These are phyloP conservation scores for Metschnikowia aberdeeniae DNA, from an alignment of 805 yeast genomes.

Conservation along the genomic window DNA sequence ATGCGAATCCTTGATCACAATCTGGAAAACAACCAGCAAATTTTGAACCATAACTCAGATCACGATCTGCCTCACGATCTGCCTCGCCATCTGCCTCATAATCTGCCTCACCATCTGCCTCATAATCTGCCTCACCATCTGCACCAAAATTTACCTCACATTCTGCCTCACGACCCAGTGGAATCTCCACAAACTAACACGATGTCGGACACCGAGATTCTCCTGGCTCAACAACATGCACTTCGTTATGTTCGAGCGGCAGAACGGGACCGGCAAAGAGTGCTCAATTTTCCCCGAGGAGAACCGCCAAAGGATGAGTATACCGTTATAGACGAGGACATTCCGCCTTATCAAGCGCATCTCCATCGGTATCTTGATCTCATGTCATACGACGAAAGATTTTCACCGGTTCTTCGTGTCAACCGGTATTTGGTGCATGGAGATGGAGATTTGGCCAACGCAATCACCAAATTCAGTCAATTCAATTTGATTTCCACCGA, in stretches of 20 bases:
- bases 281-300: slow-evolving; percentile 4
- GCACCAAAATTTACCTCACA: neutral
- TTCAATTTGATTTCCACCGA: slow-evolving; percentile 24
- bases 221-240: slow-evolving; percentile 5
- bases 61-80: too few species aligned
- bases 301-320: slow-evolving; percentile 13
- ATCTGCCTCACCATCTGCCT: too few species aligned
- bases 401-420: slow-evolving; percentile 21
- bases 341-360: slow-evolving; percentile 21
- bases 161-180: neutral
- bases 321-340: slow-evolving; percentile 11
- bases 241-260: slow-evolving; percentile 14
- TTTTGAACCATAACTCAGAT: too few species aligned
- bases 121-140: neutral
- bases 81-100: too few species aligned
- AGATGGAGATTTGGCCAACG: slow-evolving; percentile 16
- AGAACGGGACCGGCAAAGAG: slow-evolving; percentile 15
- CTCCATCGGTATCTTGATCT: slow-evolving; percentile 21
- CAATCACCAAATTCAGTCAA: slow-evolving; percentile 19
- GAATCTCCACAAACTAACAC: neutral
- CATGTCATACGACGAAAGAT: slow-evolving; percentile 24
- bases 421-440: slow-evolving; percentile 20
- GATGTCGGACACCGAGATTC: neutral
- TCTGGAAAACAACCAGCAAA: too few species aligned
- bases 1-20: too few species aligned